phyloP scores from a whole-genome alignment of 345 rosid genomes.

The Psidium guajava region DNA sequence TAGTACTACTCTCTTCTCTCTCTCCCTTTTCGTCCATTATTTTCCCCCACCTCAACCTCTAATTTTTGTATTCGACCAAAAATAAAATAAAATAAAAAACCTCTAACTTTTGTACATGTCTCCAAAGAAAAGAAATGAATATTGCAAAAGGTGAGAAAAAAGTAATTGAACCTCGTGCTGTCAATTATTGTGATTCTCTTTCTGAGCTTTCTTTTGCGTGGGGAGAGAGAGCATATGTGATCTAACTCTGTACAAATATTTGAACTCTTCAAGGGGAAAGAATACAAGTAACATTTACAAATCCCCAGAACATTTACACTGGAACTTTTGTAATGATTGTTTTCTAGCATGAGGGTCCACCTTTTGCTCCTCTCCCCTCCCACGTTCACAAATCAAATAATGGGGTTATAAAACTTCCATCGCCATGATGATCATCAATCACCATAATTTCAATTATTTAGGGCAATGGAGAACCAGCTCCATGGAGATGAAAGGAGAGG shows the following conservation, averaged over 20 bases:
- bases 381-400: not conserved
- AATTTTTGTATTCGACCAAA: not conserved
- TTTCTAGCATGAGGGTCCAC: not conserved
- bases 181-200: not conserved
- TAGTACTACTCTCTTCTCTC: not conserved
- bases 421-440: slow-evolving; percentile 1
- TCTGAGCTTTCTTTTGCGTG: not conserved
- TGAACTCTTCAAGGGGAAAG: not conserved
- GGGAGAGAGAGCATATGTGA: not conserved
- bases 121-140: not conserved
- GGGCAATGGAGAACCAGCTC: not conserved
- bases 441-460: slow-evolving; percentile 1
- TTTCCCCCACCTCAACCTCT: too few species aligned
- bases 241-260: not conserved
- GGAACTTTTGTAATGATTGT: not conserved
- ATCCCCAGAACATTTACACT: not conserved
- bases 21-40: not conserved
- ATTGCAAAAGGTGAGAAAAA: not conserved
- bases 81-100: not conserved
- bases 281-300: not conserved
- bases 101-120: not conserved
- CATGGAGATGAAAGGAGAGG: not conserved
- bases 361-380: not conserved
- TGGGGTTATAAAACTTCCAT: not conserved
- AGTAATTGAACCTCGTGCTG: not conserved